A percentile compares a stretch with the other conserved stretches of the same genome.
phyloP scores from a whole-genome alignment of 495 filamentous ascomycete species.

The Cetradonia linearis region DNA sequence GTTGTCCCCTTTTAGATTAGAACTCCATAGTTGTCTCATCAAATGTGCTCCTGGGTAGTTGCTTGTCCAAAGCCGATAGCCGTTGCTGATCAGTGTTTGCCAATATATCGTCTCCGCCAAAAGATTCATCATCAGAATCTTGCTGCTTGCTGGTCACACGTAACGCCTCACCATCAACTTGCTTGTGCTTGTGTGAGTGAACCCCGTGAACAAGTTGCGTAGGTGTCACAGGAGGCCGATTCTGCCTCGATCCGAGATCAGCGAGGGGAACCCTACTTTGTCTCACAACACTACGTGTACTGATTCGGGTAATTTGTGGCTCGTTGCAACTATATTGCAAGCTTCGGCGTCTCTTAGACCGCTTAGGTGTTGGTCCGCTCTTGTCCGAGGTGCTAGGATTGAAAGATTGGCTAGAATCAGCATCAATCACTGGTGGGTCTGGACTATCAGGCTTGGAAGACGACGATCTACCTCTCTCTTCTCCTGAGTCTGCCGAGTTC shows the following conservation, averaged over 20 bases:
- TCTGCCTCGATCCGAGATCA: conserved; percentile 7
- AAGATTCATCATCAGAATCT: conserved; percentile 17
- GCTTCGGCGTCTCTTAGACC: conserved; percentile 10
- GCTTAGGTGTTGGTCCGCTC: conserved; percentile 15
- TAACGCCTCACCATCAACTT: background rate
- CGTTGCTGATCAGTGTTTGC: conserved; percentile 20
- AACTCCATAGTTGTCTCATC: conserved; percentile 14
- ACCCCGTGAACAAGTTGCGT: background rate
- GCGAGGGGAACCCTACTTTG: conserved; percentile 3
- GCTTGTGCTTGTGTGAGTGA: background rate
- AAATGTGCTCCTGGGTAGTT: background rate
- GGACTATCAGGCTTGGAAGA: background rate
- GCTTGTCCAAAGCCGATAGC: background rate
- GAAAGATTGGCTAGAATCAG: background rate
- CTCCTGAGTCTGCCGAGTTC: background rate
- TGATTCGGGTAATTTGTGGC: background rate
- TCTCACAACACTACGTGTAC: background rate
- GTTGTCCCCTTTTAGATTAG: background rate
- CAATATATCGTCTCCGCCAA: conserved; percentile 20
- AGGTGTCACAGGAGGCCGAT: background rate
- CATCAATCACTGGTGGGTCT: background rate
- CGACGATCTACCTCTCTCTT: background rate
- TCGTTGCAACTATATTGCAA: background rate
- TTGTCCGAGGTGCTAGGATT: background rate
- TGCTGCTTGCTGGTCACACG: background rate